Evolutionary conservation across 495 filamentous ascomycete genomes (phyloP).

Genomic region (Hamigera avellanea): DNA sequence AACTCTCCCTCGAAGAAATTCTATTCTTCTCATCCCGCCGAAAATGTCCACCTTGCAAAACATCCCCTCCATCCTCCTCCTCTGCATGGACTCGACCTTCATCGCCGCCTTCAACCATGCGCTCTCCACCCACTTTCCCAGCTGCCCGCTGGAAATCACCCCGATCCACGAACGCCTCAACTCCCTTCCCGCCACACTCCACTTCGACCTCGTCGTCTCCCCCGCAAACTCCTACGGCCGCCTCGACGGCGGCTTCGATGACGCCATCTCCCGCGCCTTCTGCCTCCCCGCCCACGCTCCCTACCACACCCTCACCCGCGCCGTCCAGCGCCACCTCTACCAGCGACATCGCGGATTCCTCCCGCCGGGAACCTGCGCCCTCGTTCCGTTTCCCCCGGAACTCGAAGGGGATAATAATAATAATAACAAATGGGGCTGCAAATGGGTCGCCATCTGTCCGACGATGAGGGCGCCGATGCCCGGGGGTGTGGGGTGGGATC

Average conservation of each 20-base stretch:
- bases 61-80: slow-evolving; percentile 28
- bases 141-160: slow-evolving; percentile 15
- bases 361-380: slow-evolving; percentile 35
- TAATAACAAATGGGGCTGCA: slow-evolving; percentile 22
- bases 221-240: slow-evolving; percentile 42
- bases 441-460: slow-evolving; percentile 37
- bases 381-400: slow-evolving; percentile 26
- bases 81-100: slow-evolving; percentile 21
- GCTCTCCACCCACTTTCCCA: slow-evolving; percentile 2
- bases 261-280: slow-evolving; percentile 38
- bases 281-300: slow-evolving; percentile 27
- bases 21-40: too few relatives aligned
- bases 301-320: slow-evolving; percentile 33
- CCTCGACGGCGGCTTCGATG: slow-evolving; percentile 42
- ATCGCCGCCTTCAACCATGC: slow-evolving; percentile 21
- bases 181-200: slow-evolving; percentile 11
- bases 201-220: slow-evolving; percentile 37
- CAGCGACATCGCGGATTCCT: slow-evolving; percentile 35
- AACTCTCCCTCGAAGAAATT: too few relatives aligned
- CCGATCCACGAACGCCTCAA: slow-evolving; percentile 25
- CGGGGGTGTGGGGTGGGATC: slow-evolving; percentile 34
- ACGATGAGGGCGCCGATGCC: slow-evolving; percentile 35
- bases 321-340: slow-evolving; percentile 30
- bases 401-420: slow-evolving; percentile 13
- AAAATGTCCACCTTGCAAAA: slow-evolving; percentile 13